Evolutionary conservation across 139 green algal genomes (phyloP).

Genomic region (Coelastrella sp.): DNA sequence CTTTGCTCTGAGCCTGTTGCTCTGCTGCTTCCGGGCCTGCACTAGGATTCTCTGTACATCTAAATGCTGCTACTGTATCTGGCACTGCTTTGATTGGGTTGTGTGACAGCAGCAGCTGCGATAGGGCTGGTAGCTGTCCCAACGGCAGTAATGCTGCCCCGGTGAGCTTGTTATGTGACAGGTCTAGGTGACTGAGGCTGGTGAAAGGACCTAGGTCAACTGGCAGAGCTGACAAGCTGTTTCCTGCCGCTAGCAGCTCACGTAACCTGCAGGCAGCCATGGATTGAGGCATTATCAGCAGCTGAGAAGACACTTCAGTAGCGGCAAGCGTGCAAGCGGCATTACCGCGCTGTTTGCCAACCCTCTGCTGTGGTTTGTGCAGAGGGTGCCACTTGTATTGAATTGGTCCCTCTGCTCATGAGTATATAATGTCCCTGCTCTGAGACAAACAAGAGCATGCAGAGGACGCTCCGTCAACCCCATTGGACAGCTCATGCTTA

Average conservation of each 20-base stretch:
- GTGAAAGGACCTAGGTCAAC: conserved; percentile 25
- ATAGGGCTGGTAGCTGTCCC: conserved; percentile 8
- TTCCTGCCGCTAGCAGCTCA: conserved; percentile 30
- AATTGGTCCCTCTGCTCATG: no score
- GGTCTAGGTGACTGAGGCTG: not conserved
- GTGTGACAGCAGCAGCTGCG: conserved; percentile 4
- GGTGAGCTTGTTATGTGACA: conserved; percentile 8
- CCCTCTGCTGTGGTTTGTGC: no score
- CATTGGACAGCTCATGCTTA: no score
- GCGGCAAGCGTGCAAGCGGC: no score
- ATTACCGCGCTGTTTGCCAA: no score
- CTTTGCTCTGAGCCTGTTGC: not conserved
- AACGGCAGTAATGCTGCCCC: not conserved
- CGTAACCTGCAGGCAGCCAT: not conserved
- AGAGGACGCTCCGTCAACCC: no score
- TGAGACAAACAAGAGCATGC: no score
- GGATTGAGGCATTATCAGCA: no score
- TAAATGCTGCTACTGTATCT: not conserved
- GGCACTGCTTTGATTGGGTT: not conserved
- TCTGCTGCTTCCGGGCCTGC: not conserved
- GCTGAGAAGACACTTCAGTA: no score
- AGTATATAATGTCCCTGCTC: no score
- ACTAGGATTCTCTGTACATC: not conserved
- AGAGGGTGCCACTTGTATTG: no score
- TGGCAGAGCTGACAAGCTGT: not conserved